Percentiles rank a stretch among this genome's conserved stretches.
These are phyloP conservation scores for Asclepias syriaca DNA, from an alignment of 257 asterid genomes.

Conservation along the genomic window DNA sequence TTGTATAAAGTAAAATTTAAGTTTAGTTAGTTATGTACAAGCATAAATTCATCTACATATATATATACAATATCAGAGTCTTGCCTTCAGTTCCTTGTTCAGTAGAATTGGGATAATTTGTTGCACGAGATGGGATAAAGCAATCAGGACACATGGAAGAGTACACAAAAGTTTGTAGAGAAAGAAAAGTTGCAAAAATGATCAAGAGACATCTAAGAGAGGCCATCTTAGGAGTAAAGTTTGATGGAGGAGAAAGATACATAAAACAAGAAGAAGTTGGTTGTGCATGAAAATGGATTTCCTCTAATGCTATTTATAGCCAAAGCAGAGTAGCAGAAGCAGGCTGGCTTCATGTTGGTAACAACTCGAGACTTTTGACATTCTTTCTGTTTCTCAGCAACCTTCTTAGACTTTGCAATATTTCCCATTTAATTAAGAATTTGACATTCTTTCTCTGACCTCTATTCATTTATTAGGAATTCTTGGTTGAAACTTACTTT, in stretches of 20 bases:
- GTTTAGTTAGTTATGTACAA: not conserved
- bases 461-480: not conserved
- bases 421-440: not conserved
- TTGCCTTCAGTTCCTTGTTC: constrained; percentile 73
- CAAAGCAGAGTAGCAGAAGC: not conserved
- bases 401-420: constrained; percentile 20
- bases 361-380: constrained; percentile 27
- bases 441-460: constrained; percentile 12
- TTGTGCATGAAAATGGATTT: constrained; percentile 21
- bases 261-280: constrained; percentile 7
- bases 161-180: constrained; percentile 29
- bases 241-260: constrained; percentile 9
- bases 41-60: not conserved
- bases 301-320: constrained; percentile 37
- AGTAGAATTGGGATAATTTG: constrained; percentile 67
- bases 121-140: constrained; percentile 57
- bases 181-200: constrained; percentile 30
- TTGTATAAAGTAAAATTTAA: not conserved
- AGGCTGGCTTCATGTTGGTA: constrained; percentile 18
- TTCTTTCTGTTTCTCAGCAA: constrained; percentile 16
- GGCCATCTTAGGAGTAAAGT: constrained; percentile 23
- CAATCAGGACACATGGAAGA: constrained; percentile 56
- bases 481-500: not conserved
- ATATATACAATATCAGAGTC: not conserved
- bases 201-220: constrained; percentile 17